Evolutionary conservation across 2,329 filamentous ascomycete species (phyloP).

Genomic region (Fusarium sp.): DNA sequence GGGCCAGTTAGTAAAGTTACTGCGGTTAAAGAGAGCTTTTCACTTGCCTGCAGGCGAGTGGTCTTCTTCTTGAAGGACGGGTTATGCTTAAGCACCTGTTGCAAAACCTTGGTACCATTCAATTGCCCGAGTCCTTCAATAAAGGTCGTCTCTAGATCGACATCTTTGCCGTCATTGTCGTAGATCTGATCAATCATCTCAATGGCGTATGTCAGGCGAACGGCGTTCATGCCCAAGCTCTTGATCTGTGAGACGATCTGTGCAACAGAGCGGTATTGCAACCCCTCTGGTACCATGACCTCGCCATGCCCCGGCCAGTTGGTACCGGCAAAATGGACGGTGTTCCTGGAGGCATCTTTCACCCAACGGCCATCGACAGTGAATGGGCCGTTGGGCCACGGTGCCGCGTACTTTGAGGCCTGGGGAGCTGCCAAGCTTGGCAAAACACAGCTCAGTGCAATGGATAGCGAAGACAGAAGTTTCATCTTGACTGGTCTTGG

Average conservation of each 20-base stretch:
- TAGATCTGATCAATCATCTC: slow-evolving; percentile 75
- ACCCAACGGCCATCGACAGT: slow-evolving; percentile 59
- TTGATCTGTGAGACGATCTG: slow-evolving; percentile 71
- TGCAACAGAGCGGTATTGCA: slow-evolving; percentile 72
- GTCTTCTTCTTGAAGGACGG: slow-evolving; percentile 68
- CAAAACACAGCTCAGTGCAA: neutral
- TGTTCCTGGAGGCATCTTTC: slow-evolving; percentile 58
- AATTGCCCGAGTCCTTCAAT: slow-evolving; percentile 62
- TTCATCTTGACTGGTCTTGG: neutral
- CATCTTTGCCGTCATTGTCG: slow-evolving; percentile 61
- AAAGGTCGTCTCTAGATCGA: slow-evolving; percentile 62
- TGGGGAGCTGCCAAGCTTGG: neutral
- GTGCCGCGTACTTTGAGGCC: neutral
- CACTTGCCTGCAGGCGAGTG: slow-evolving; percentile 64
- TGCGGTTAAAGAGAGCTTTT: fast-evolving
- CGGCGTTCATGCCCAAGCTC: slow-evolving; percentile 72
- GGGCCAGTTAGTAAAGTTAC: neutral
- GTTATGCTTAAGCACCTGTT: slow-evolving; percentile 69
- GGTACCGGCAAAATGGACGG: slow-evolving; percentile 66
- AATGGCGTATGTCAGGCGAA: slow-evolving; percentile 75
- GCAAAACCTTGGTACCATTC: slow-evolving; percentile 67
- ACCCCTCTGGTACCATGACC: slow-evolving; percentile 74
- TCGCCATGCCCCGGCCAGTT: slow-evolving; percentile 75
- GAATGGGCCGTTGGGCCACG: slow-evolving; percentile 54
- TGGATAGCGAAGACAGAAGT: neutral